Base-by-base conservation (phyloP, 2,329 filamentous ascomycete genomes). In the Aspergillus puulaauensis region DNA sequence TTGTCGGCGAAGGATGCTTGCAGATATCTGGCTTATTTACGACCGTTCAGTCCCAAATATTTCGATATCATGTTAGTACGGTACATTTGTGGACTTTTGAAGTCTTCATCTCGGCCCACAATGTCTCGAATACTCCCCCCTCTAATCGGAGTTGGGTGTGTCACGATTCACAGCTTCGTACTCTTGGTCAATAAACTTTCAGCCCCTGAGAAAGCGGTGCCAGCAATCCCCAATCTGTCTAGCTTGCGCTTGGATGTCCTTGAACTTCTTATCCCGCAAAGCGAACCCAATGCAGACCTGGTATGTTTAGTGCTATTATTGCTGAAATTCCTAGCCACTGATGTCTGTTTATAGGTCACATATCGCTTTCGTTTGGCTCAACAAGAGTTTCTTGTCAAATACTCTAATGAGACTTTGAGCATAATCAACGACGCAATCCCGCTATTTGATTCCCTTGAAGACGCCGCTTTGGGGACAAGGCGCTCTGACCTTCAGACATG, bases 91-190 rank as follows among this genome's bases (percentile, higher is more conserved):
- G 61, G 62, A 39, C 64, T 75, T 53, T 49, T 79, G n/a, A 70
- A 69, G 41, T 71, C 70, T 33, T 56, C 73, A 5, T 64, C 72
- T 46, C 72, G 69, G 11, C 62, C 67, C n/a, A 68, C 63, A 17
- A 65, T 77, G 17, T 66, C 70, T 14, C 59, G 58, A 15, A 64
- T 76, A 23, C 66, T 80, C 31, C 69, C 72, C 17, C 70, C 75
- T 21, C 69, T 81, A 3, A 72, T 80, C 40, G 75, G 77, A 12
- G 75, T 77, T 37, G 75, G 77, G n/a, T 78, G 77, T 55, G 68
- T 80, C 17, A 76, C 75, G 4, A 72, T 80, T 39, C 67, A 71
- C 35, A 70, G 72, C 14, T 73, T 80, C 43, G 64, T 79, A 57
- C 61, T 68, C 44, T 54, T 77, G 21, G 66, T 73, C 21, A 72